Percentiles rank a stretch among this genome's conserved stretches.
phyloP scores from a whole-genome alignment of 2,329 filamentous ascomycete species.

The Paramyrothecium roridum region DNA sequence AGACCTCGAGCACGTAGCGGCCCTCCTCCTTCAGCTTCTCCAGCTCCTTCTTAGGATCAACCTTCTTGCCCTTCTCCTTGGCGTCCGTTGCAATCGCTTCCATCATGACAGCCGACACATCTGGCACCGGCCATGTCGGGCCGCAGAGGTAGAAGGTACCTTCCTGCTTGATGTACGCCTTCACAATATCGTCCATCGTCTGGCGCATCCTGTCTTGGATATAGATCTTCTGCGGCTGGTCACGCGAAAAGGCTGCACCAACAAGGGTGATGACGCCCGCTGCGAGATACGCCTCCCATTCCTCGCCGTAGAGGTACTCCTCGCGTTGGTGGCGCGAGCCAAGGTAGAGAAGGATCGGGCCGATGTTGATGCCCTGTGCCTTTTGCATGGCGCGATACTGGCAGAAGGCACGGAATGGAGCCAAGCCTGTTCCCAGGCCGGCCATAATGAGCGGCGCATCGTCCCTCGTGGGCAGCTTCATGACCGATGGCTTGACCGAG shows the following conservation, averaged over 20 bases:
- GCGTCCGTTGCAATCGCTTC: conserved; percentile 83
- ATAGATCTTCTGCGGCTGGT: conserved; percentile 98
- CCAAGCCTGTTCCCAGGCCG: conserved; percentile 93
- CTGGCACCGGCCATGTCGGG: conserved; percentile 96
- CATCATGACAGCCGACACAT: conserved; percentile 90
- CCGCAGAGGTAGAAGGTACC: conserved; percentile 97
- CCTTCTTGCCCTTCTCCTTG: conserved; percentile 69
- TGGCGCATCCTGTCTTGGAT: conserved; percentile 98
- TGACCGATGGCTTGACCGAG: conserved; percentile 95
- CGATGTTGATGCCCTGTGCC: conserved; percentile 93
- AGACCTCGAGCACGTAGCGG: conserved; percentile 94
- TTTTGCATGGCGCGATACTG: conserved; percentile 98
- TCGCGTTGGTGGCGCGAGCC: conserved; percentile 95
- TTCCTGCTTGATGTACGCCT: conserved; percentile 83
- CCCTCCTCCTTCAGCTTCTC: conserved; percentile 94
- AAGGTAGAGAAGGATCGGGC: conserved; percentile 91
- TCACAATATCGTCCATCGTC: conserved; percentile 75
- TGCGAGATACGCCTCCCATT: conserved; percentile 97
- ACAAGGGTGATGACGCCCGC: conserved; percentile 93
- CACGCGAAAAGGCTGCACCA: conserved; percentile 90
- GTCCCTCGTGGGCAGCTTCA: conserved; percentile 90
- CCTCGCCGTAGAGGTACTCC: conserved; percentile 97
- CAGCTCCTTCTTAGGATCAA: conserved; percentile 86
- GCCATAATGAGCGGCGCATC: conserved; percentile 98
- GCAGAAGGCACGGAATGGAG: conserved; percentile 98